Percentiles rank a stretch among this genome's conserved stretches.
Conservation (phyloP, 2,329 filamentous ascomycete species). For the Calonectria leucothoes region DNA sequence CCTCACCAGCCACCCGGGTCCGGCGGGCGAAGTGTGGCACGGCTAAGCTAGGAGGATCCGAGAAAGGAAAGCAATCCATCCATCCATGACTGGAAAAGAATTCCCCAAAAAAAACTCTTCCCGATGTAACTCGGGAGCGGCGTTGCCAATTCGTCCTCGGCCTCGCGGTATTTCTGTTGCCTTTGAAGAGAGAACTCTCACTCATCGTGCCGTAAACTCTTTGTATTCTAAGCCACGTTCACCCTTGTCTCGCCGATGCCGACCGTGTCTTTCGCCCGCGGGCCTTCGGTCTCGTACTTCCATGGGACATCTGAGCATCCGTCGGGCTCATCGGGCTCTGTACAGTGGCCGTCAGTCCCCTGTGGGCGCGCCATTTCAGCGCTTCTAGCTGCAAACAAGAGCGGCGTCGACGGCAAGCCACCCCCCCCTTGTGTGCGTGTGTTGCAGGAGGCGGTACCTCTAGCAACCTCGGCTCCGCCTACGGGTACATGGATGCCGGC, state of each 20-base stretch:
- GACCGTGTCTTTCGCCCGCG: not conserved
- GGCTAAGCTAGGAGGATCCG: slow-evolving; percentile 4
- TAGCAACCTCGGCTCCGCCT: slow-evolving; percentile 29
- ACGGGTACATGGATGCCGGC: slow-evolving; percentile 26
- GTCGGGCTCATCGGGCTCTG: slow-evolving; percentile 22
- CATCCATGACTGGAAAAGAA: no score
- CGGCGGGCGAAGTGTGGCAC: slow-evolving; percentile 15
- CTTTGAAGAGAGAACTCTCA: not conserved
- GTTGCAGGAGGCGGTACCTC: slow-evolving; percentile 30
- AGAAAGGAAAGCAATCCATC: slow-evolving; percentile 28
- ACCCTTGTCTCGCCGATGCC: slow-evolving; percentile 18
- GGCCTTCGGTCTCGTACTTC: not conserved
- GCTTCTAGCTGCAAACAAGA: slow-evolving; percentile 19
- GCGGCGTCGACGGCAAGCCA: slow-evolving; percentile 9
- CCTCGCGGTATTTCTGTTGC: slow-evolving; percentile 6
- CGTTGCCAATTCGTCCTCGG: slow-evolving; percentile 7
- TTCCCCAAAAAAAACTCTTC: slow-evolving; percentile 1
- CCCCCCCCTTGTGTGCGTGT: slow-evolving; percentile 12
- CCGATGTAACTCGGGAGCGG: slow-evolving; percentile 6
- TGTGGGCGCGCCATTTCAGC: slow-evolving; percentile 23
- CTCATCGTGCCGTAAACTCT: not conserved
- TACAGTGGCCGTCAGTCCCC: slow-evolving; percentile 21
- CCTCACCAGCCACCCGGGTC: slow-evolving; percentile 38
- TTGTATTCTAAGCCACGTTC: not conserved
- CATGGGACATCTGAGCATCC: not conserved